Evolutionary conservation across 495 filamentous ascomycete genomes (phyloP).

Genomic region (Melanomma pulvis-pyrius): DNA sequence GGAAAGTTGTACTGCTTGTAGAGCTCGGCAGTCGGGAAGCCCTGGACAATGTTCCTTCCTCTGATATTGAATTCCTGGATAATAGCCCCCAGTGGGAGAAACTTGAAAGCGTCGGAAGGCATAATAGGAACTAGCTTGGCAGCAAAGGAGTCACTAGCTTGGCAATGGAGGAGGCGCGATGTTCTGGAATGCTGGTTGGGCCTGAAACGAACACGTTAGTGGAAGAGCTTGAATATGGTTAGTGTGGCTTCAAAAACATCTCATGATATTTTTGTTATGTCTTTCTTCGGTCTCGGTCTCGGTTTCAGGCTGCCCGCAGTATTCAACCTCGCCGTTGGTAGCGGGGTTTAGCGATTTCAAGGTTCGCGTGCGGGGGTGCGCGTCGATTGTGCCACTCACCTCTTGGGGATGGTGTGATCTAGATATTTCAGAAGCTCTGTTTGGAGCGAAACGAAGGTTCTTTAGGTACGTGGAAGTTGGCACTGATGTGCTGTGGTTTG

Average conservation of each 20-base stretch:
- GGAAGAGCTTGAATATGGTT: neutral
- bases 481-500: neutral
- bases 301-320: neutral
- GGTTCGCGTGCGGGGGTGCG: neutral
- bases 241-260: neutral
- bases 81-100: constrained; percentile 84
- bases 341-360: neutral
- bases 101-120: constrained; percentile 51
- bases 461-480: neutral
- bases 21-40: constrained; percentile 70
- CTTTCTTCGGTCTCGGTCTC: neutral
- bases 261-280: neutral
- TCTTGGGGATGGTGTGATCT: neutral
- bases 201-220: neutral
- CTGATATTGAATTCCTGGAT: constrained; percentile 80
- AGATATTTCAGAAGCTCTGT: neutral
- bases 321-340: neutral
- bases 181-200: neutral
- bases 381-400: neutral
- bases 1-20: constrained; percentile 75
- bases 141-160: neutral
- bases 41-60: constrained; percentile 81
- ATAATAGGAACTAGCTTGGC: neutral
- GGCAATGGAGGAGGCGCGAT: neutral
- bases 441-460: neutral